Base-by-base conservation (phyloP, 2,329 filamentous ascomycete genomes). In the Clarireedia paspali region DNA sequence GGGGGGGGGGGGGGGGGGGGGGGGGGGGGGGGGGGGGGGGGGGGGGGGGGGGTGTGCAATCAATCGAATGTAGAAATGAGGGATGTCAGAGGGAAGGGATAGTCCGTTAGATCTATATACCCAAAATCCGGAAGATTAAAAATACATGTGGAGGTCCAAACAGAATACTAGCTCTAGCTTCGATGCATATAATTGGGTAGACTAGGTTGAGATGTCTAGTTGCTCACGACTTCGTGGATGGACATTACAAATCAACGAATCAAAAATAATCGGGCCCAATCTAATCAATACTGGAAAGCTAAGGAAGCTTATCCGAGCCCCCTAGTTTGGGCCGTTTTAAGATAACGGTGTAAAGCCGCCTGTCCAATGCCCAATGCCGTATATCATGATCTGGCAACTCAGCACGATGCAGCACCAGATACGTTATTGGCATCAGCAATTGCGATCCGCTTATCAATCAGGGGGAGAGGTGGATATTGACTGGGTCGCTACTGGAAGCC, bases 361-460 rank as follows among this genome's bases (percentile, higher is more conserved):
- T 4, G 30, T 34, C 30, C 30, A 12, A 12, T 12, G 30, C 30
- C 5, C 30, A 12, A 30, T 47, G n/a, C 30, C 15, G 27, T 47
- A 15, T 42, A 42, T 42, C 15, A 42, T 47, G n/a, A 39, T 26
- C 17, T 34, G 30, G 30, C 30, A 4, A 34, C 30, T 26, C 50
- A 53, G 27, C 20, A 14, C 20, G 27, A 14, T 44, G 10, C 23
- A 38, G 42, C 38, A 34, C 26, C 20, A 40, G 27, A 53, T 47
- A 53, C 46, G 30, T 23, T 40, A 27, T 15, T 53, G 51, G n/a
- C 4, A 4, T 44, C 23, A 23, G 10, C 5, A 40, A 27, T 23
- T 53, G 34, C 48, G 34, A 10, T 20, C 6, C 39, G 44, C 20
- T 53, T 53, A 53, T 53, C 38, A 54, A 48, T 50, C 56, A 50